Percentiles rank a stretch among this genome's conserved stretches.
Evolutionary conservation across 441 rosid genomes (phyloP).

Genomic region (Eruca vesicaria): DNA sequence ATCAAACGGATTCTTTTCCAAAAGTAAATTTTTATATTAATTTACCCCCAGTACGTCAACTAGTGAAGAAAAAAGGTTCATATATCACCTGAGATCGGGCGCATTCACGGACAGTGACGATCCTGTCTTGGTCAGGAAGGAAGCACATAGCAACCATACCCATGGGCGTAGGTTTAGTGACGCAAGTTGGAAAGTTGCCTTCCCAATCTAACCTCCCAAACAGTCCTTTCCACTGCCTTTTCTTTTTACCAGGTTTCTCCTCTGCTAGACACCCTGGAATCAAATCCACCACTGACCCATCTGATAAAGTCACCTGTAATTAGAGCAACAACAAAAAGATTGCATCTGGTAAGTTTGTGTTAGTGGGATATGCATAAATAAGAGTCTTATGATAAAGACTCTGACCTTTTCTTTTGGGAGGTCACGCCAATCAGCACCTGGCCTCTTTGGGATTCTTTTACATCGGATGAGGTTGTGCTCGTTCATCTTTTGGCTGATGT

Average conservation of each 20-base stretch:
- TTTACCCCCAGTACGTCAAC: background rate
- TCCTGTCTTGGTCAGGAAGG: slow-evolving; percentile 89
- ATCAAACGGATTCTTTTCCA: background rate
- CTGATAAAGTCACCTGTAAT: slow-evolving; percentile 58
- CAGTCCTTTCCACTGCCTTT: slow-evolving; percentile 89
- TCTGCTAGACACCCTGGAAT: slow-evolving; percentile 78
- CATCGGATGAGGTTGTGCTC: slow-evolving; percentile 76
- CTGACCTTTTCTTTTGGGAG: slow-evolving; percentile 70
- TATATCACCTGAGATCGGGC: slow-evolving; percentile 69
- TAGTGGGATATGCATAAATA: background rate
- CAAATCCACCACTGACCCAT: slow-evolving; percentile 59
- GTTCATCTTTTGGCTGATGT: slow-evolving; percentile 75
- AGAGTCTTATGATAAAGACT: background rate
- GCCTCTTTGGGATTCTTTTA: slow-evolving; percentile 65
- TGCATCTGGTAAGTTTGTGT: no score
- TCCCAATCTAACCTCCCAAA: slow-evolving; percentile 89
- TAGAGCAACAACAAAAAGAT: background rate
- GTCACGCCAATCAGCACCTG: slow-evolving; percentile 93
- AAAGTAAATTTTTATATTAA: background rate
- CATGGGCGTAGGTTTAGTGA: slow-evolving; percentile 92
- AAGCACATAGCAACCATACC: slow-evolving; percentile 95
- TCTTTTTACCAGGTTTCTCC: slow-evolving; percentile 59
- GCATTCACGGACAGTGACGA: slow-evolving; percentile 83
- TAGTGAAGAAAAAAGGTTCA: background rate
- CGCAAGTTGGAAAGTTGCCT: slow-evolving; percentile 87